Evolutionary conservation across 768 basidiomycete genomes (phyloP).

Genomic region (Rhizopogon vesiculosus): DNA sequence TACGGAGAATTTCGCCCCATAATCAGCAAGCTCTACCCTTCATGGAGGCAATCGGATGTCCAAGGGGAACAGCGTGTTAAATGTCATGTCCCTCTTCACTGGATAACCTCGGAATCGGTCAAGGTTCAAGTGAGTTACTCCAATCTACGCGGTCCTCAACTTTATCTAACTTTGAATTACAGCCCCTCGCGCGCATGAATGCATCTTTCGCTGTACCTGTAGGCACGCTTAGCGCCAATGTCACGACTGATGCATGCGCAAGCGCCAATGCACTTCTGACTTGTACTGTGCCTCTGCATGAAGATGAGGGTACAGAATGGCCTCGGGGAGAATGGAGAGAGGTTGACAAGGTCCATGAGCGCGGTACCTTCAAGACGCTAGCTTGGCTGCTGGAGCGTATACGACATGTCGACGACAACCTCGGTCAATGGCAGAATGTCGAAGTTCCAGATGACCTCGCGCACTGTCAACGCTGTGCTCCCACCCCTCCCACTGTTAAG

Average conservation of each 20-base stretch:
- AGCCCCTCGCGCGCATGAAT: conserved; percentile 51
- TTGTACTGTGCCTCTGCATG: conserved; percentile 67
- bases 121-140: conserved; percentile 46
- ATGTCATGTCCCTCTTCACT: conserved; percentile 60
- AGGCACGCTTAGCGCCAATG: conserved; percentile 43
- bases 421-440: conserved; percentile 64
- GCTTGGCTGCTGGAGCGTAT: conserved; percentile 89
- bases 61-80: conserved; percentile 44
- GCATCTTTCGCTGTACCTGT: conserved; percentile 67
- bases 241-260: conserved; percentile 59
- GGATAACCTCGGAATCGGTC: conserved; percentile 50
- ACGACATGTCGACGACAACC: conserved; percentile 63
- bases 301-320: conserved; percentile 78
- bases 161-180: conserved; percentile 6
- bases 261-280: conserved; percentile 76
- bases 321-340: conserved; percentile 67
- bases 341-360: conserved; percentile 84
- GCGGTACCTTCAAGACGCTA: conserved; percentile 70
- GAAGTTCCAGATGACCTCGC: conserved; percentile 38
- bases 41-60: conserved; percentile 71
- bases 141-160: not conserved
- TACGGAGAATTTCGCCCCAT: conserved; percentile 79
- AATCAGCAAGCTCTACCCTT: conserved; percentile 64
- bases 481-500: conserved; percentile 64
- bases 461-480: conserved; percentile 80